Conservation (phyloP, 805 yeast species). For the Starmerella riodocensis region DNA sequence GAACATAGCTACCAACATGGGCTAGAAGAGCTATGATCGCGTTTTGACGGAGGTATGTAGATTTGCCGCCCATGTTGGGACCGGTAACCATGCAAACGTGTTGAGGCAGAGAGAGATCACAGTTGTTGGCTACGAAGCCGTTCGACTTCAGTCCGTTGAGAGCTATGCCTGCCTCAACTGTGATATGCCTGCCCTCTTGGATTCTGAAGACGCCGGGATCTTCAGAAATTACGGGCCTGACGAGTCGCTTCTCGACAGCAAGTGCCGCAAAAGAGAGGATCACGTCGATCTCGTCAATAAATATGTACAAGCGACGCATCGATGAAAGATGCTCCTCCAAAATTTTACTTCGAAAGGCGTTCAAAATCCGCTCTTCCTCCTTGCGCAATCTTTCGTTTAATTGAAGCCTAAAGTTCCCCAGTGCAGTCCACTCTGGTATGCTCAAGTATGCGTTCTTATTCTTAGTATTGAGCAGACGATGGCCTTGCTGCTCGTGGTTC, state of each 20-base stretch:
- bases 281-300: conserved; percentile 58
- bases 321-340: conserved; percentile 31
- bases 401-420: conserved; percentile 39
- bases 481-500: conserved; percentile 22
- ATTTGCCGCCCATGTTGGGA: conserved; percentile 85
- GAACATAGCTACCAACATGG: conserved; percentile 65
- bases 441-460: conserved; percentile 36
- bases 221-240: conserved; percentile 48
- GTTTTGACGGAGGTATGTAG: conserved; percentile 59
- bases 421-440: conserved; percentile 35
- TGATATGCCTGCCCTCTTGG: conserved; percentile 63
- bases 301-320: conserved; percentile 39
- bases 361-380: conserved; percentile 45
- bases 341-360: conserved; percentile 36
- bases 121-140: conserved; percentile 37
- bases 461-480: conserved; percentile 32
- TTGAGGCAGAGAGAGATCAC: conserved; percentile 23
- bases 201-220: conserved; percentile 36
- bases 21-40: conserved; percentile 58
- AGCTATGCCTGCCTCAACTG: conserved; percentile 65
- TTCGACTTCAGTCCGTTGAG: conserved; percentile 31
- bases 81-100: conserved; percentile 61
- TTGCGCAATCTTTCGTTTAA: conserved; percentile 36
- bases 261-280: conserved; percentile 57
- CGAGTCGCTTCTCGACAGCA: conserved; percentile 54